Evolutionary conservation across 768 basidiomycete genomes (phyloP), one percentile per base, ranked within the genome.

Genomic region (Russula griseocarnosa): DNA sequence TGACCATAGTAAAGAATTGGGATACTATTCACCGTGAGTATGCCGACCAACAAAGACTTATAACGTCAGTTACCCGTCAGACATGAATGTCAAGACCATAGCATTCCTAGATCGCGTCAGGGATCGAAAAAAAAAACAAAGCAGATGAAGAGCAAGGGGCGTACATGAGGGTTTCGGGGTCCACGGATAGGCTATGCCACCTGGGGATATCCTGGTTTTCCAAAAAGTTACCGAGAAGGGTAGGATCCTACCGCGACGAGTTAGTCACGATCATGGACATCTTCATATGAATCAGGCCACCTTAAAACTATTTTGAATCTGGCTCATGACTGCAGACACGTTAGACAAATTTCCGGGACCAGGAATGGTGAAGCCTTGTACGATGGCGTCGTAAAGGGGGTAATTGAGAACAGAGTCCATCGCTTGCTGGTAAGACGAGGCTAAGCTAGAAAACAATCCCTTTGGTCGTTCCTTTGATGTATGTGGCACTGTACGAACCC

Each of bases 1-100:
- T 89, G 88, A 1, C 90, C 90, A 65, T 90, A 89, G 72, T 92
- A 92, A 13, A 90, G 82, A 63, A 92, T 84, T 0, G 90, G 90
- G 67, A 90, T 89, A n/a, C 79, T 80, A 52, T 4, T 18, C 10
- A 38, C 30, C 5, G 5, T 63, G 55, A 47, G 44, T 55, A 20
- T 54, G 57, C 57, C 34, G 32, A 30, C 32, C 18, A 24, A 55
- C 38, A 26, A 54, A 51, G 51, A 34, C n/a, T 7, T 20, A 18
- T 22, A 36, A 46, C 53, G 30, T 26, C 20, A 55, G 63, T 69
- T 61, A 73, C 79, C 90, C 89, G 63, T 91, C 90, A 55, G 82
- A 82, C 83, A 91, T 84, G 73, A 88, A 91, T 62, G 76, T 85
- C 69, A 87, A 83, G 10, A 83, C 76, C 84, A 91, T 85, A 16